Evolutionary conservation across 352 stramenopile species (phyloP).

Genomic region (Blastocystis sp.): DNA sequence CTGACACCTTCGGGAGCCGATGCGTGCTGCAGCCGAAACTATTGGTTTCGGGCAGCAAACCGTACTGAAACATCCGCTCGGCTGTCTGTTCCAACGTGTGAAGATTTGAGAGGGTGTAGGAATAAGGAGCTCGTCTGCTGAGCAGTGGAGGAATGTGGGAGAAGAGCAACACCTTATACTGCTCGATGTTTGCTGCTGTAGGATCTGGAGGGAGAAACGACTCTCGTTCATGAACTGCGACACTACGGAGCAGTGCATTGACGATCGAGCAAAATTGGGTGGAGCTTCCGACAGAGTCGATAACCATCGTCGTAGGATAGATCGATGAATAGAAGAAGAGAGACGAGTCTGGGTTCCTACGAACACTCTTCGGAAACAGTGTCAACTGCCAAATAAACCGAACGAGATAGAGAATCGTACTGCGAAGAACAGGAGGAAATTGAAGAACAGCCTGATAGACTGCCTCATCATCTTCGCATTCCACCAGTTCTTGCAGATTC

Average conservation of each 20-base stretch:
- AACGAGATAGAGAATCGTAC: background rate
- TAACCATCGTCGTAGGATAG: background rate
- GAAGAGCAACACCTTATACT: slow-evolving; percentile 44
- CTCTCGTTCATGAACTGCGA: background rate
- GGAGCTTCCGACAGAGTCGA: background rate
- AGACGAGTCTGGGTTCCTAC: background rate
- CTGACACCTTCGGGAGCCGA: background rate
- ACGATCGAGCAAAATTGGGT: background rate
- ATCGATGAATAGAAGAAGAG: background rate
- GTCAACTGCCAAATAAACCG: background rate
- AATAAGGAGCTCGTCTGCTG: background rate
- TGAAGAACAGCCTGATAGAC: background rate
- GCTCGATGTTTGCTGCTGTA: background rate
- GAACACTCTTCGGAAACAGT: background rate
- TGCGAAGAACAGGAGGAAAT: background rate
- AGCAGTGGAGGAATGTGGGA: background rate
- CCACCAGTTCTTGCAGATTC: background rate
- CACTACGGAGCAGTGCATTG: background rate
- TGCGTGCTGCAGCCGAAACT: slow-evolving; percentile 14
- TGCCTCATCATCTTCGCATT: background rate
- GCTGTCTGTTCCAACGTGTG: background rate
- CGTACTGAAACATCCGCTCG: slow-evolving; percentile 6
- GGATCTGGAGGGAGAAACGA: slow-evolving; percentile 10
- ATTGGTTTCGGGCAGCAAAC: slow-evolving; percentile 4
- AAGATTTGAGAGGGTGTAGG: background rate